Base-by-base conservation (phyloP, 1,139 yeast species). In the Geotrichum reessii region DNA sequence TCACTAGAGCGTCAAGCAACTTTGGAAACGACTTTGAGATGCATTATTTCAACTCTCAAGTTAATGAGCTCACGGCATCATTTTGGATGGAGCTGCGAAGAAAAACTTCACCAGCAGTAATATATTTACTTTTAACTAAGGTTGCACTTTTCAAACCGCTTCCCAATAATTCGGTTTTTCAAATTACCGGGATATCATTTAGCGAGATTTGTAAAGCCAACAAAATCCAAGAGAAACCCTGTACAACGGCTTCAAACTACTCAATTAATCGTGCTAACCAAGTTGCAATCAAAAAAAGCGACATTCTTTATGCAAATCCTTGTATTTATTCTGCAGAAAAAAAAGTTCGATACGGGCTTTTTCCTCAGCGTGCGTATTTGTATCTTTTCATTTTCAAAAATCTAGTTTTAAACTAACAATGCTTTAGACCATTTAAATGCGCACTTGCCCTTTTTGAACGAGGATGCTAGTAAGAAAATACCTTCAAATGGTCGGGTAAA, bases 301-400 rank as follows among this genome's bases (percentile, higher is more conserved):
- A 49, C 8, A 33, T 52, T 21, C 31, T 53, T 5, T 57, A 57
- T 37, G 50, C 59, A 11, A 53, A 44, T 19, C 56, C 59, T 11
- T 53, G 50, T 46, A 47, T 53, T 27, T 57, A 40, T 24, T 49
- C 56, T 21, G 28, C 46, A 1, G 54, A 52, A 17, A 52, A 33
- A 37, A 57, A 53, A 28, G 52, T 57, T 4, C n/a, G 56, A 37
- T 33, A 53, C 24, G 59, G 59, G 33, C 25, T 57, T 4, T 37
- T 50, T n/a, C 59, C 59, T 25, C 53, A 57, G n/a, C 59, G 56
- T 56, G 33, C 40, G 59, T 52, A 12, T 21, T n/a, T 17, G 8
- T 37, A 48, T 37, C n/a, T 31, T 53, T 24, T 7, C 37, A 14
- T n/a, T 48, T 47, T 11, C 14, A 8, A 46, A 46, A 46, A 19